phyloP scores from a whole-genome alignment of 169 alveolate species.

The Eimeria tenella region DNA sequence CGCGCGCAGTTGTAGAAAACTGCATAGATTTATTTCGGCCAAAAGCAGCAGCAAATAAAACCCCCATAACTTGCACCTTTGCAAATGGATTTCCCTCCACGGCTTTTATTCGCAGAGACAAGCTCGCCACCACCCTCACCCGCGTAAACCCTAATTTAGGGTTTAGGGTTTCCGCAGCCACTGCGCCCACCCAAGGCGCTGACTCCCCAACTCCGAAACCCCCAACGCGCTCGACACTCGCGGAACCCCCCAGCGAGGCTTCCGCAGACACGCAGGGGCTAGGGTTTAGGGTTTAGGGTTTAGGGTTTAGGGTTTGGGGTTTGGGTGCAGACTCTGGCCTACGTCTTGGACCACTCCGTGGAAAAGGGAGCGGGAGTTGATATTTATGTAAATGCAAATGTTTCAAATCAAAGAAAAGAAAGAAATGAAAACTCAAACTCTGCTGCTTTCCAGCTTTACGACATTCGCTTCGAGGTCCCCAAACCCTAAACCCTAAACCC shows the following conservation, averaged over 20 bases:
- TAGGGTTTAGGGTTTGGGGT: background rate
- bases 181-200: no score
- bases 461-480: constrained; percentile 67
- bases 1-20: constrained; percentile 35
- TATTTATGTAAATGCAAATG: constrained; percentile 52
- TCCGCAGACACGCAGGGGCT: background rate
- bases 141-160: background rate
- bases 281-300: background rate
- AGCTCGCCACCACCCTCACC: constrained; percentile 28
- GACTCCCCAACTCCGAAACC: no score
- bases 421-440: background rate
- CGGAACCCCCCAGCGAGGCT: background rate
- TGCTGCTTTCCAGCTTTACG: constrained; percentile 18
- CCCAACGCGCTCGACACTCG: no score
- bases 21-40: constrained; percentile 55
- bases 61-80: constrained; percentile 58
- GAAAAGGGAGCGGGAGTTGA: constrained; percentile 66
- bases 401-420: background rate
- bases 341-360: constrained; percentile 58
- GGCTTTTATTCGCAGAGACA: constrained; percentile 3
- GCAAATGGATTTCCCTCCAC: constrained; percentile 58
- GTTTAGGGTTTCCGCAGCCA: background rate
- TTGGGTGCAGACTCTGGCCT: constrained; percentile 41
- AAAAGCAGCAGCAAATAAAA: constrained; percentile 54
- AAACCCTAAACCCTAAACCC: no score